Conservation (phyloP, 2,329 filamentous ascomycete genomes). For the Coniella lustricola region DNA sequence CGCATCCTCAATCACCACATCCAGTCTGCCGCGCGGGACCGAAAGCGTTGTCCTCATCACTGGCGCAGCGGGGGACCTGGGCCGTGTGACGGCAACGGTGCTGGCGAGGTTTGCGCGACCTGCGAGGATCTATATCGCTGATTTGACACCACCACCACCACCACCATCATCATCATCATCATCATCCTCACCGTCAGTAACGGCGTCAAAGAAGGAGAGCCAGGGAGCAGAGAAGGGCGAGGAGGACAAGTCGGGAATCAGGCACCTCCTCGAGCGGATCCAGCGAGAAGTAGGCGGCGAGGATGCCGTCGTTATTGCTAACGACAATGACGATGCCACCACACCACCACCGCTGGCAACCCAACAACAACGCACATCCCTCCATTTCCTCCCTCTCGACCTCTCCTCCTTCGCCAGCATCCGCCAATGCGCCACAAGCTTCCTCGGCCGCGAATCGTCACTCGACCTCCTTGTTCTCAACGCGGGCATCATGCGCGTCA, state of each 20-base stretch:
- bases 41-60: slow-evolving; percentile 7
- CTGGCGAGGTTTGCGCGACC: background rate
- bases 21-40: background rate
- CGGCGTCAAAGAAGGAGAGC: too few species aligned
- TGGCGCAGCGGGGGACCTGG: slow-evolving; percentile 5
- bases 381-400: slow-evolving; percentile 4
- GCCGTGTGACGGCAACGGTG: slow-evolving; percentile 3
- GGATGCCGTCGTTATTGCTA: too few species aligned
- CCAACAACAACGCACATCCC: too few species aligned
- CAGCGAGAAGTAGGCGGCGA: background rate
- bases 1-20: background rate
- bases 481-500: slow-evolving; percentile 7
- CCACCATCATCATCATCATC: too few species aligned
- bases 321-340: background rate
- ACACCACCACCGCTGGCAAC: too few species aligned
- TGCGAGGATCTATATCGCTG: slow-evolving; percentile 1
- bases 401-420: slow-evolving; percentile 7
- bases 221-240: too few species aligned
- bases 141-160: background rate
- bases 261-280: background rate
- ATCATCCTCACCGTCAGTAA: too few species aligned
- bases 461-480: slow-evolving; percentile 7
- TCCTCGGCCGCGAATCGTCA: background rate
- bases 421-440: background rate
- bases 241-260: background rate